These are phyloP conservation scores for Sphagnum fallax DNA, from an alignment of 228 moss, liverwort and hornwort genomes.

Conservation along the genomic window DNA sequence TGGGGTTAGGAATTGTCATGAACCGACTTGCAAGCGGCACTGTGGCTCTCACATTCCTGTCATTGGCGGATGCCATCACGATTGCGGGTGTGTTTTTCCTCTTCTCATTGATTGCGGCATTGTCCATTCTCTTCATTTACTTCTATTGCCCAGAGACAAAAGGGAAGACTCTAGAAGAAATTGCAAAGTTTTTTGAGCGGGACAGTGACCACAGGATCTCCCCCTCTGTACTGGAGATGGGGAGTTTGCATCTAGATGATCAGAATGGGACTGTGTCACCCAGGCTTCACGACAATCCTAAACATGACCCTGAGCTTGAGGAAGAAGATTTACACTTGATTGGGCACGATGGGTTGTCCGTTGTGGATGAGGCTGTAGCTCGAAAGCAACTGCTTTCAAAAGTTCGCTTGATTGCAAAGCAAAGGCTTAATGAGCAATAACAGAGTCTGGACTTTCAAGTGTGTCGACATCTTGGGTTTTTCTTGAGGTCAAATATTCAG, in stretches of 20 bases:
- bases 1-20: constrained; percentile 83
- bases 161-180: constrained; percentile 90
- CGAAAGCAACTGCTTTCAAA: constrained; percentile 52
- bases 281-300: constrained; percentile 5
- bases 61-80: constrained; percentile 61
- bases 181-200: constrained; percentile 61
- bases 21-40: constrained; percentile 89
- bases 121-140: constrained; percentile 68
- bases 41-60: constrained; percentile 84
- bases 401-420: constrained; percentile 58
- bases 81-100: constrained; percentile 73
- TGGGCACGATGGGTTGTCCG: constrained; percentile 31
- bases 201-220: constrained; percentile 28
- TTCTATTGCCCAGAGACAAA: constrained; percentile 74
- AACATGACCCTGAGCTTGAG: constrained; percentile 12
- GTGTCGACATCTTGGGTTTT: too few relatives aligned
- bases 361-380: constrained; percentile 20
- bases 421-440: constrained; percentile 2
- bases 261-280: constrained; percentile 15
- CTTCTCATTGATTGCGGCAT: constrained; percentile 43
- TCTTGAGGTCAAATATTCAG: too few relatives aligned
- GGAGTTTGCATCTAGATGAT: constrained; percentile 13
- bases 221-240: constrained; percentile 20
- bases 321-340: constrained; percentile 61
- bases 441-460: too few relatives aligned